Base-by-base conservation (phyloP, 192 early-diverging fungal genomes). In the Borealophlyctis nickersoniae region DNA sequence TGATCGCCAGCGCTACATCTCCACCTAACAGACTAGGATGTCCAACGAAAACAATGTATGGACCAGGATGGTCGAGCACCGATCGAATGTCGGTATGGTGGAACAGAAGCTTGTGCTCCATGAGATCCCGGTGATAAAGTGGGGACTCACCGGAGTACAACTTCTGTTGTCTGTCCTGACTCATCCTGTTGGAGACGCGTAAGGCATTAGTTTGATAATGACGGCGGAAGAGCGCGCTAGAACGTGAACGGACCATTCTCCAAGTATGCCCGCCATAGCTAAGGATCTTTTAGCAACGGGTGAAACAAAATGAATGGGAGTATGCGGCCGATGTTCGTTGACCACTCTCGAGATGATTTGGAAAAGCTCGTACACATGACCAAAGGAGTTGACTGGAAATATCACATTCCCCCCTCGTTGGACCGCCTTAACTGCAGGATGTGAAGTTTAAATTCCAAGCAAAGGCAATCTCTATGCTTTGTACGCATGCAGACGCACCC, bases 251-350 rank as follows among this genome's bases (percentile, higher is more conserved):
- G 77, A 88, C 91, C 92, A 94, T 84, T 94, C 90, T 22, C 89
- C 89, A 67, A 84, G 80, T 58, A 94, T 92, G 67, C 87, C 91
- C 23, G 89, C 87, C 71, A 88, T 86, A 64, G 91, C 83, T 9
- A 94, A 71, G 0, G 89, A 84, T 32, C 79, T 82, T 50, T 92
- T 83, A 1, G 90, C 91, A 5, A 92, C 78, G 0, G 91, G 88
- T 3, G 87, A 90, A 2, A 89, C 75, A 56, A 91, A 76, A 52
- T 88, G 82, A 24, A 92, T 81, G 23, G 86, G 86, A 5, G 86
- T 76, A 35, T 86, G 72, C 11, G 78, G 73, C 5, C 84, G 88
- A 57, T 81, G 68, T 4, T 79, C 69, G n/a, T 67, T 63, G 13
- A 88, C 52, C 23, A 83, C 77, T 34, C 86, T 66, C 4, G 80